A percentile compares a stretch with the other conserved stretches of the same genome.
Conservation (phyloP, 352 stramenopile genomes). For the Globisporangium parvum region DNA sequence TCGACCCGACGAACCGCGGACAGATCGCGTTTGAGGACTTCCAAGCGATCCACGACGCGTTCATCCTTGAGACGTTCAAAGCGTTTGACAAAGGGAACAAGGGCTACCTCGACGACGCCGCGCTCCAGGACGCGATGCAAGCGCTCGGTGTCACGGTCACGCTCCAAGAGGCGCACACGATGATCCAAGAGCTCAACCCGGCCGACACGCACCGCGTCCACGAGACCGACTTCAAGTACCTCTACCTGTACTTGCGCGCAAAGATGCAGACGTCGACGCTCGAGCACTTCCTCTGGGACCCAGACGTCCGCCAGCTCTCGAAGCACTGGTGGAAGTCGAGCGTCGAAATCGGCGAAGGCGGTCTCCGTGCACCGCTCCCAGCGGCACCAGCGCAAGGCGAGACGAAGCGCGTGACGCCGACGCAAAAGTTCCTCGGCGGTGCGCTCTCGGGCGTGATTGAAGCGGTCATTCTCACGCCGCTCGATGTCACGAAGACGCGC, state of each 20-base stretch:
- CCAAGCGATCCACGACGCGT: constrained; percentile 62
- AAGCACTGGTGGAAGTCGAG: constrained; percentile 86
- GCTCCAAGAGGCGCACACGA: constrained; percentile 61
- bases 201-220: constrained; percentile 57
- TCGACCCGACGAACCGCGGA: constrained; percentile 72
- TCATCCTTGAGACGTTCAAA: constrained; percentile 70
- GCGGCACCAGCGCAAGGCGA: constrained; percentile 23
- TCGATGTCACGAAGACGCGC: constrained; percentile 88
- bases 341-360: constrained; percentile 75
- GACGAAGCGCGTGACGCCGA: constrained; percentile 61
- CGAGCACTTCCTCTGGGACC: constrained; percentile 78
- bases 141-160: constrained; percentile 63
- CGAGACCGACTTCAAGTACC: constrained; percentile 76
- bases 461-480: constrained; percentile 74
- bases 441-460: constrained; percentile 84
- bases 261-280: constrained; percentile 68
- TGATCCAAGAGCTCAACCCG: constrained; percentile 74
- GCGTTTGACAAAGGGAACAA: constrained; percentile 63
- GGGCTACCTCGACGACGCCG: constrained; percentile 60
- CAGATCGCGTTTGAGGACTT: constrained; percentile 72
- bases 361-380: constrained; percentile 52
- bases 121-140: constrained; percentile 59
- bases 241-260: constrained; percentile 74
- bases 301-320: constrained; percentile 73
- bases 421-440: constrained; percentile 75